These are phyloP conservation scores for Ophiosphaerella narmari DNA, from an alignment of 2,329 filamentous ascomycete genomes.

Conservation along the genomic window DNA sequence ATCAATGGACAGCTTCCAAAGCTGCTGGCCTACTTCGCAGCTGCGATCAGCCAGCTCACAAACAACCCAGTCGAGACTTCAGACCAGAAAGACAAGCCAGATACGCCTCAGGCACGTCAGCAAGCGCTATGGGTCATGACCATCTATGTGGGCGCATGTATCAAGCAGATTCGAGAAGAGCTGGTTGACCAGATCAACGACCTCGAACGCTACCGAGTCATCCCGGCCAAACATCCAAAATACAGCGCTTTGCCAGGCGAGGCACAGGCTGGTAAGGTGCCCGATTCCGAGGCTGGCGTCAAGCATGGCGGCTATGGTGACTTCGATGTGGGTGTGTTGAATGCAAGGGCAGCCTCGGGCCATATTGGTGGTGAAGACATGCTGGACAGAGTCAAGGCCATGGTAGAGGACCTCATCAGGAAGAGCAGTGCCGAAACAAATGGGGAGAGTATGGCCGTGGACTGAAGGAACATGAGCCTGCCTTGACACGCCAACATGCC, in stretches of 20 bases:
- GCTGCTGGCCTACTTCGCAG: conserved; percentile 77
- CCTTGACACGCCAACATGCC: no score
- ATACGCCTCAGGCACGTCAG: conserved; percentile 50
- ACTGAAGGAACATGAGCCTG: conserved; percentile 15
- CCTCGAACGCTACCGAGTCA: conserved; percentile 38
- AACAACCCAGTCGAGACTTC: conserved; percentile 58
- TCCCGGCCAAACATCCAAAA: conserved; percentile 32
- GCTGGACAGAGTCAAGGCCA: conserved; percentile 65
- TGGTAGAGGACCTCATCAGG: conserved; percentile 52
- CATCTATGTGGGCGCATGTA: conserved; percentile 71
- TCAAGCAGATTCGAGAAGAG: conserved; percentile 56
- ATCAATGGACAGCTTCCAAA: conserved; percentile 35
- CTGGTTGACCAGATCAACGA: conserved; percentile 38
- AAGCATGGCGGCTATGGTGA: conserved; percentile 55
- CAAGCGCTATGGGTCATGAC: conserved; percentile 54
- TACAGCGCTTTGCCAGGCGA: conserved; percentile 12
- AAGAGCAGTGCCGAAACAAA: conserved; percentile 12
- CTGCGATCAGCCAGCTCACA: conserved; percentile 69
- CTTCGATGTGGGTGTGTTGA: conserved; percentile 87
- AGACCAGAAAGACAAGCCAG: conserved; percentile 24
- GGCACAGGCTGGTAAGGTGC: conserved; percentile 11
- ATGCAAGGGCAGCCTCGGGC: conserved; percentile 80
- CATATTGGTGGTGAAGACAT: conserved; percentile 83
- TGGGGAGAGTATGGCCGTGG: conserved; percentile 24
- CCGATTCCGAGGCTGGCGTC: conserved; percentile 32